phyloP scores from a whole-genome alignment of 1,139 yeast genomes.

The Pichia sp. region DNA sequence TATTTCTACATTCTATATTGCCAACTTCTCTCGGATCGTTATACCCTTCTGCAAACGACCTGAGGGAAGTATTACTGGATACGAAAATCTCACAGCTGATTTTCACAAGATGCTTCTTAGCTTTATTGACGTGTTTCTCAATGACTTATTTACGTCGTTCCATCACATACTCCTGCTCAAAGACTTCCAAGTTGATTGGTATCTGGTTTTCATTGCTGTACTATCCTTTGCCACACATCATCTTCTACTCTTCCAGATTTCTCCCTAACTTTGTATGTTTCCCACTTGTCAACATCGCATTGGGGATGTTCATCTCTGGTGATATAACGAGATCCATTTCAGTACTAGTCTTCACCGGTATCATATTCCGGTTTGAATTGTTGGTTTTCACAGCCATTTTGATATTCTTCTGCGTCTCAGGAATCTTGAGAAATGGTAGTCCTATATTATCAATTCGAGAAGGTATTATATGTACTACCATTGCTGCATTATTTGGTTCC shows the following conservation, averaged over 20 bases:
- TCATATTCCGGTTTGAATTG: conserved; percentile 69
- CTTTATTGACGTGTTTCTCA: conserved; percentile 3
- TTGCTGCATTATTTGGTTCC: conserved; percentile 26
- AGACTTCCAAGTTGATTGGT: conserved; percentile 29
- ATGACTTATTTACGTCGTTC: conserved; percentile 6
- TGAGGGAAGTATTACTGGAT: conserved; percentile 1
- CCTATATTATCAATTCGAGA: conserved; percentile 33
- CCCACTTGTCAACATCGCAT: conserved; percentile 58
- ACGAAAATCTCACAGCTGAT: conserved; percentile 13
- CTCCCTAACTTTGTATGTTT: conserved; percentile 82
- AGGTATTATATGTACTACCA: conserved; percentile 27
- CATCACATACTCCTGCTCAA: conserved; percentile 15
- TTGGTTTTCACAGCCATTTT: conserved; percentile 48
- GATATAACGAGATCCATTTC: conserved; percentile 42
- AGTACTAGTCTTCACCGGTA: conserved; percentile 55
- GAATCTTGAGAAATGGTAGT: conserved; percentile 7
- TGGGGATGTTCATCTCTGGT: conserved; percentile 46
- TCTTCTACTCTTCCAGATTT: conserved; percentile 72
- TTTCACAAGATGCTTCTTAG: conserved; percentile 40
- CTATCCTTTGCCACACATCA: conserved; percentile 68
- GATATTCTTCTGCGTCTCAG: conserved; percentile 5
- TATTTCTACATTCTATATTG: conserved; percentile 22
- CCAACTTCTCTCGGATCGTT: conserved; percentile 6
- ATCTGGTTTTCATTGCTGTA: conserved; percentile 55
- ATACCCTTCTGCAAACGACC: neutral